Percentiles rank a stretch among this genome's conserved stretches.
phyloP scores from a whole-genome alignment of 2,329 filamentous ascomycete genomes.

The Fusarium staphyleae region DNA sequence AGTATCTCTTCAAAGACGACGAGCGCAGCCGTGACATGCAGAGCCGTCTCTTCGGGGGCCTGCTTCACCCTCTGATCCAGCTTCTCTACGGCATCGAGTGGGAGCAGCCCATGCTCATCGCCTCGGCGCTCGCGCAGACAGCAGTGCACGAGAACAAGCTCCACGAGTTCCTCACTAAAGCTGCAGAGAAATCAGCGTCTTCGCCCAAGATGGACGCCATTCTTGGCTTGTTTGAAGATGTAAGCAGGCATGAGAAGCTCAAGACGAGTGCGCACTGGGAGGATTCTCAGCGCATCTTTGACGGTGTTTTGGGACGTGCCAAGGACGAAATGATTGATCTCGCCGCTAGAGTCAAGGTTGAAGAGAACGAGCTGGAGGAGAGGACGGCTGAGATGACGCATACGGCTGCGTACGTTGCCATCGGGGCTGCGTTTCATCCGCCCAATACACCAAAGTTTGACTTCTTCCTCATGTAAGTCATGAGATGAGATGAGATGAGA shows the following conservation, averaged over 20 bases:
- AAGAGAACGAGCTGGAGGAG: conserved; percentile 63
- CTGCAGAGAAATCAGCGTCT: conserved; percentile 40
- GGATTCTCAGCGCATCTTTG: conserved; percentile 69
- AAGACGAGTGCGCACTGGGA: conserved; percentile 53
- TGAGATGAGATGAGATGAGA: not conserved
- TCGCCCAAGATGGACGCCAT: conserved; percentile 39
- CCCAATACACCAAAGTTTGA: conserved; percentile 76
- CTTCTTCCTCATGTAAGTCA: conserved; percentile 71
- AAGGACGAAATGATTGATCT: conserved; percentile 68
- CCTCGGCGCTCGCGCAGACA: conserved; percentile 79
- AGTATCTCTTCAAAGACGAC: conserved; percentile 73
- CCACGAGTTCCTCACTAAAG: conserved; percentile 63
- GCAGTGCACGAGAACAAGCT: conserved; percentile 71
- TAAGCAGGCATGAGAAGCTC: conserved; percentile 63
- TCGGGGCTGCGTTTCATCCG: conserved; percentile 66
- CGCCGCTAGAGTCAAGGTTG: conserved; percentile 65
- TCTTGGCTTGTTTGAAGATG: conserved; percentile 66
- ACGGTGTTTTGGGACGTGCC: conserved; percentile 72
- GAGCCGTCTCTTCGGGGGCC: conserved; percentile 70
- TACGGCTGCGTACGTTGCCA: conserved; percentile 57
- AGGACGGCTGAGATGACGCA: conserved; percentile 72
- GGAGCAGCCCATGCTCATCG: conserved; percentile 79
- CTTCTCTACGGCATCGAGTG: conserved; percentile 87
- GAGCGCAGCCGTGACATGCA: conserved; percentile 73
- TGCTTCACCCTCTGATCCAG: conserved; percentile 72